Base-by-base conservation (phyloP, 2,329 filamentous ascomycete species). In the Pestalotiopsis sp. region DNA sequence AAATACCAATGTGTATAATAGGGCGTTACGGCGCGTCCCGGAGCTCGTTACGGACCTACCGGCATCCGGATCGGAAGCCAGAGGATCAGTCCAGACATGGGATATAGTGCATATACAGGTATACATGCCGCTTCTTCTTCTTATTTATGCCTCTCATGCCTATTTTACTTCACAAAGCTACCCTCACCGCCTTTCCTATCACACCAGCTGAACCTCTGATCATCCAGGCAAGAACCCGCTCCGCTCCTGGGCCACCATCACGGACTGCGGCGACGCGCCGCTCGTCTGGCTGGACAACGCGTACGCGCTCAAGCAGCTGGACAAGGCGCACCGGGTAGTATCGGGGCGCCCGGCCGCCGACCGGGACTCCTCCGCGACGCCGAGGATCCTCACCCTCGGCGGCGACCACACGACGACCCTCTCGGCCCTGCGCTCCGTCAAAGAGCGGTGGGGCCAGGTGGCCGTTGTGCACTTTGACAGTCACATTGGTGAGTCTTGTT, bases 191-290 rank as follows among this genome's bases (percentile, higher is more conserved):
- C n/a, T n/a, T n/a, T n/a, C n/a, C n/a, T n/a, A n/a, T n/a, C n/a
- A n/a, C n/a, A n/a, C n/a, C 31, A 36, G 31, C 31, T 36, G 2
- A 38, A 61, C 17, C 12, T 9, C 11, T 52, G 45, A 52, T 11
- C n/a, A 1, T 23, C n/a, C 6, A 79, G 79, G 75, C n/a, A 78
- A 75, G 67, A 94, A 94, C 74, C 90, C 91, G 0, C 92, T 93
- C 77, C 82, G 84, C 31, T 91, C 88, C n/a, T 94, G 91, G 90
- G 91, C 91, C 0, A 89, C 82, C 14, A 85, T 95, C 61, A 85
- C 93, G 49, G 93, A 95, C 80, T 95, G 93, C 75, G 93, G 93
- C 39, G 93, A 95, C 73, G 92, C 93, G 67, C 91, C 91, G 1
- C 83, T 94, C 69, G 93, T 91, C 0, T 92, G 91, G 12, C 90